Base-by-base conservation (phyloP, 805 yeast species). In the Lachancea waltii region DNA sequence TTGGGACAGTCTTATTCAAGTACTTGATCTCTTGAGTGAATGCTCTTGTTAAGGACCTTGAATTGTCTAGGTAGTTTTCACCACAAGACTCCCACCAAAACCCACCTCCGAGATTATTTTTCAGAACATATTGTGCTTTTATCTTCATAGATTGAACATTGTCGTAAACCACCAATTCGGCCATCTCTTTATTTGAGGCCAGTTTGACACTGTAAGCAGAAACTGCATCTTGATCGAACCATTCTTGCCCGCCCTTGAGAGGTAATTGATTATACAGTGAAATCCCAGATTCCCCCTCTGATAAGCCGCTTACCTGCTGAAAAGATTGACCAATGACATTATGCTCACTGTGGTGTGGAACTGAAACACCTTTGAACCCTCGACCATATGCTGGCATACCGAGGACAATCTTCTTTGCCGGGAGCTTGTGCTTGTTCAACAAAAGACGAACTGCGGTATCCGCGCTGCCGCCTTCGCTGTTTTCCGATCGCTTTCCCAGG, bases 31-130 rank as follows among this genome's bases (percentile, higher is more conserved):
- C 49, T 13, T 47, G 33, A 4, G 72, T 70, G 60, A 75, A 79
- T 3, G 60, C 62, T n/a, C 54, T 42, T 7, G 78, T 48, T 19
- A 77, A 54, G 0, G 79, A 72, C 24, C 65, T 50, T 1, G 51
- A 37, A 2, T 51, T 48, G 32, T 64, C 49, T 2, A 26, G 23
- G 33, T 60, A 53, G 2, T 60, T 50, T 51, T 86, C 95, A 2
- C 95, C 95, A 41, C 80, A 71, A 0, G 95, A 80, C 51, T 90
- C 97, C 97, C 97, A 90, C 81, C 85, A 89, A 76, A 92, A 79
- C 0, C 84, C 95, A 0, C 98, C 97, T 0, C 81, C 94, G 7
- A 87, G 62, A 0, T 64, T 52, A 5, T 63, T 57, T 15, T 58
- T 48, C 27, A 46, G 49, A 6, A 81, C 75, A 49, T 75, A 86